Base-by-base conservation (phyloP, 768 basidiomycete genomes). In the Leccinum arenicola region DNA sequence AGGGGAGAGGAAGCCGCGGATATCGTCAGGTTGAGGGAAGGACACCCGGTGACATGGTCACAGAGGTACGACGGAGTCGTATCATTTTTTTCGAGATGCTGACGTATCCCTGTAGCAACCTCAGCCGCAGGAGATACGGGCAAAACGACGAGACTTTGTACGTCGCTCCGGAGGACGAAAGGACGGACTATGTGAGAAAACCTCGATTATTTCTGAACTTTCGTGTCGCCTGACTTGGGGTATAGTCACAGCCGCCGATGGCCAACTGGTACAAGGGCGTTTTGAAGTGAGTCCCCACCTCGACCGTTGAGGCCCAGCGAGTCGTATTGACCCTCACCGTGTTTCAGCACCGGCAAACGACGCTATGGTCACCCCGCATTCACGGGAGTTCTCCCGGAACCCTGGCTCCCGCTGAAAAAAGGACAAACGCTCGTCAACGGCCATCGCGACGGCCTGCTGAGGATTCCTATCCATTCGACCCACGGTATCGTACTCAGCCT, bases 331-430 rank as follows among this genome's bases (percentile, higher is more conserved):
- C 61, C 50, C 15, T 54, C 25, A 45, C 14, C 29, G 47, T 45
- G 11, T 5, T 40, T 35, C 61, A 94, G 92, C 70, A 97, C 95
- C n/a, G 94, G 94, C 10, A 93, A 95, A 72, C 79, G 91, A 52
- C 86, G 95, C 45, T 98, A 98, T 65, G 95, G 92, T 0, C 96
- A 98, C 70, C 96, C 96, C 4, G 96, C 94, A 1, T 80, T 98
- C 21, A 93, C 89, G n/a, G 96, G 96, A 2, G 83, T 91, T 4
- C 82, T 98, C 0, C 96, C 96, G 3, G 86, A 89, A 58, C 95
- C 96, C 0, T 98, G 96, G 96, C 82, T 98, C 3, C 95, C 95
- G 2, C 76, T 94, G 54, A 93, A 91, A 76, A 91, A 87, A 68
- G 89, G 86, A 0, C 89, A 93, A 67, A 82, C 82, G 0, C 80